phyloP scores from a whole-genome alignment of 176 grass and related monocot species.

The Chloris gayana region DNA sequence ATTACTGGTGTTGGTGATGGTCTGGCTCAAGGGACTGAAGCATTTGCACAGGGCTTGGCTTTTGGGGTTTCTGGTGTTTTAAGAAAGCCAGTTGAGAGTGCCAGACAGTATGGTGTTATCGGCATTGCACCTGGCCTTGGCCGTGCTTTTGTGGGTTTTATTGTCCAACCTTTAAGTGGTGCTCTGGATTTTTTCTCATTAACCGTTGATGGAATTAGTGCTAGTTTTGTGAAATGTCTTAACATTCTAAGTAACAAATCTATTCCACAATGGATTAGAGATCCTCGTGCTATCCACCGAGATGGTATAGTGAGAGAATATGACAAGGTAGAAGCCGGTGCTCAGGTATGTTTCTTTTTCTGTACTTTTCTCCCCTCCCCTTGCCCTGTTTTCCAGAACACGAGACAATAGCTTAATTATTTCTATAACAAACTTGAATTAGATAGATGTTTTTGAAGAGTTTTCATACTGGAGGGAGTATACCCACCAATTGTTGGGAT shows the following conservation, averaged over 20 bases:
- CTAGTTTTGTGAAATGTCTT: slow-evolving; percentile 85
- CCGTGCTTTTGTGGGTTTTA: slow-evolving; percentile 86
- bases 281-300: slow-evolving; percentile 78
- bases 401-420: no score
- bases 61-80: slow-evolving; percentile 96
- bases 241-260: slow-evolving; percentile 90
- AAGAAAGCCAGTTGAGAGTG: slow-evolving; percentile 93
- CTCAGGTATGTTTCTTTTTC: slow-evolving; percentile 64
- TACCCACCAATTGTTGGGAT: neutral
- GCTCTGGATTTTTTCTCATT: slow-evolving; percentile 87
- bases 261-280: slow-evolving; percentile 64
- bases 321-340: slow-evolving; percentile 64
- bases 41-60: slow-evolving; percentile 94
- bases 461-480: neutral
- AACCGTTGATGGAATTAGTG: slow-evolving; percentile 88
- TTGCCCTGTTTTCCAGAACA: neutral
- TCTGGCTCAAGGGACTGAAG: slow-evolving; percentile 90
- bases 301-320: slow-evolving; percentile 90
- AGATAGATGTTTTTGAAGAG: neutral
- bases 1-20: slow-evolving; percentile 93
- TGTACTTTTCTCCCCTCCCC: neutral
- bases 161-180: slow-evolving; percentile 96
- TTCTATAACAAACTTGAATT: neutral
- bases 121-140: slow-evolving; percentile 93
- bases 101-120: slow-evolving; percentile 79